phyloP scores from a whole-genome alignment of 2,329 filamentous ascomycete species.

The Diaporthe destruens region DNA sequence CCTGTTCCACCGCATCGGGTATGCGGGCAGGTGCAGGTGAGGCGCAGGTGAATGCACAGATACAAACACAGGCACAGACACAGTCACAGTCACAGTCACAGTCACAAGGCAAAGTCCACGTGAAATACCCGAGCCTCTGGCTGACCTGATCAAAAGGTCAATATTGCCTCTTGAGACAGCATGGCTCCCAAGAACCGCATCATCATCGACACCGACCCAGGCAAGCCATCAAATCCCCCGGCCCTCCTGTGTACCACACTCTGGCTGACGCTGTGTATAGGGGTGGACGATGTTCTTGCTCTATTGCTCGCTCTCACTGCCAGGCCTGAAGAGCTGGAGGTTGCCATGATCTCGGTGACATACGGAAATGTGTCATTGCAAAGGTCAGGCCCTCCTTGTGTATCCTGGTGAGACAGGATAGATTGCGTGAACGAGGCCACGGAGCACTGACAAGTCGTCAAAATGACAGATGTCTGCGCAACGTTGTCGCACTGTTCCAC shows the following conservation, averaged over 20 bases:
- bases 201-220: conserved; percentile 95
- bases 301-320: conserved; percentile 88
- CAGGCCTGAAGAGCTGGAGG: conserved; percentile 84
- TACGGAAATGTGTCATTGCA: conserved; percentile 94
- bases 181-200: conserved; percentile 81
- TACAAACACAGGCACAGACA: neutral
- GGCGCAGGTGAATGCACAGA: conserved; percentile 16
- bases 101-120: neutral
- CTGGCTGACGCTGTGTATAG: conserved; percentile 54
- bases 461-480: conserved; percentile 79
- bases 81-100: conserved; percentile 10
- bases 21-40: conserved; percentile 27
- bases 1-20: conserved; percentile 26
- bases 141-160: conserved; percentile 8
- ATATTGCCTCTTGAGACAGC: conserved; percentile 29
- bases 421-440: conserved; percentile 13
- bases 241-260: neutral
- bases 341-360: conserved; percentile 87
- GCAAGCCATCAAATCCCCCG: conserved; percentile 58
- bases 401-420: conserved; percentile 29
- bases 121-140: conserved; percentile 7
- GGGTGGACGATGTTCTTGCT: conserved; percentile 92
- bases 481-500: conserved; percentile 91
- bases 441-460: conserved; percentile 12
- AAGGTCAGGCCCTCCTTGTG: conserved; percentile 64